Evolutionary conservation across 2,329 filamentous ascomycete species (phyloP), one percentile per base, ranked within the genome.

Genomic region (Penicillium hordei): DNA sequence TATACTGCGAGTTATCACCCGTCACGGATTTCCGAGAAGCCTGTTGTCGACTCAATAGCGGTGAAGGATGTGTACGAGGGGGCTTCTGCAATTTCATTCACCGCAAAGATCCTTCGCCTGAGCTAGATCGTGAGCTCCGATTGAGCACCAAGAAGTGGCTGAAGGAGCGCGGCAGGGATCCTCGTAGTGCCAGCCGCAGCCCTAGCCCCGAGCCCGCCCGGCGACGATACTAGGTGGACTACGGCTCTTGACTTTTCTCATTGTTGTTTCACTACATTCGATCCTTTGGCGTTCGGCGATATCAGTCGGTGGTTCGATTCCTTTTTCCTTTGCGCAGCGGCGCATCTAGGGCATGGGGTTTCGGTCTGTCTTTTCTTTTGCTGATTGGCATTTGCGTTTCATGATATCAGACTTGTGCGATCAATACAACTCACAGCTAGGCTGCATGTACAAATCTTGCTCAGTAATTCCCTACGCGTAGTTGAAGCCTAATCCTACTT

Each of bases 71-170:
- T 77, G 92, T 96, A 43, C 85, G 94, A 64, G 94, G 93, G 62
- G 94, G 94, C 33, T 97, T 97, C 81, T 99, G 94, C 83, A 99
- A 99, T 77, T 99, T 99, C 76, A 99, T 99, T 65, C 94, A 99
- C 76, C 86, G 94, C 72, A 99, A 99, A 82, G 94, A 97, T 74
- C 94, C 94, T 4, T 86, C 85, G 66, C 82, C 91, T 12, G 93
- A 97, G 79, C 81, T 99, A 68, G 94, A 99, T 61, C 81, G 89
- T 63, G 94, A 99, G 67, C 76, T 99, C 67, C 87, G 89, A 62
- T 83, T 97, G 66, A 86, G 86, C 69, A 97, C 93, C 62, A 96
- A 96, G 85, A 97, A 97, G 83, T 97, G 93, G 93, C 80, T 97
- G 72, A 90, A 90, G 80, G 79, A 86, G 78, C 84, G 91, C 60